Base-by-base conservation (phyloP, 176 grass and related monocot genomes). In the Eremochloa ophiuroides region DNA sequence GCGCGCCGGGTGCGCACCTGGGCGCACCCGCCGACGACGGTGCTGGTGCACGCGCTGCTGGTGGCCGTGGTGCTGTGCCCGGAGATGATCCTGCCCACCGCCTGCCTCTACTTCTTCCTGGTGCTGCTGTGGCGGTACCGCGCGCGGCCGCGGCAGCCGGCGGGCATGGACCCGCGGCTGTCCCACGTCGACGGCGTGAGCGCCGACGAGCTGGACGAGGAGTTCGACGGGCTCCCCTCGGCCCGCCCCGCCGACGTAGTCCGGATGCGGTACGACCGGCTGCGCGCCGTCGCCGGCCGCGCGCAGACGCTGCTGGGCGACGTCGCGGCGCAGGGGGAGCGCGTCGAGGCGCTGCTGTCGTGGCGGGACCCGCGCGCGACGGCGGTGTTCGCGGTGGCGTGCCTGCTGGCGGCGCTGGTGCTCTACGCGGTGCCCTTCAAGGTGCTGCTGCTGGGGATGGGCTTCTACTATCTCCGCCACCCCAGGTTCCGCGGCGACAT, bases 141-240 rank as follows among this genome's bases (percentile, higher is more conserved):
- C 4, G 81, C 64, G 39, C 84, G 93, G 8, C 69, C 86, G 14
- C 87, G 90, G 39, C 77, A 72, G 82, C 93, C 96, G 16, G 62
- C 79, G 4, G 96, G 96, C 27, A 95, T 95, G 91, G 96, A 99
- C 62, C 96, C 96, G 8, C 70, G 82, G 13, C 73, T 99, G 28
- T 99, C 93, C 17, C 96, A 95, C 74, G 87, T 91, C 3, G 93
- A 95, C 73, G 46, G 88, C 76, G 93, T 93, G 34, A 91, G 89
- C 47, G 82, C 89, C 38, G 96, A 99, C 79, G 96, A 99, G 88
- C 91, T 99, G 12, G 96, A 99, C 75, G 96, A 99, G 88, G 96
- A 99, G 73, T 93, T 99, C 81, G 93, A 99, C 82, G 93, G 86
- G 0, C 70, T 99, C n/a, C 96, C 96, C 0, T 93, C 96, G 33